Base-by-base conservation (phyloP, 176 grass and related monocot species). In the Cocos nucifera region DNA sequence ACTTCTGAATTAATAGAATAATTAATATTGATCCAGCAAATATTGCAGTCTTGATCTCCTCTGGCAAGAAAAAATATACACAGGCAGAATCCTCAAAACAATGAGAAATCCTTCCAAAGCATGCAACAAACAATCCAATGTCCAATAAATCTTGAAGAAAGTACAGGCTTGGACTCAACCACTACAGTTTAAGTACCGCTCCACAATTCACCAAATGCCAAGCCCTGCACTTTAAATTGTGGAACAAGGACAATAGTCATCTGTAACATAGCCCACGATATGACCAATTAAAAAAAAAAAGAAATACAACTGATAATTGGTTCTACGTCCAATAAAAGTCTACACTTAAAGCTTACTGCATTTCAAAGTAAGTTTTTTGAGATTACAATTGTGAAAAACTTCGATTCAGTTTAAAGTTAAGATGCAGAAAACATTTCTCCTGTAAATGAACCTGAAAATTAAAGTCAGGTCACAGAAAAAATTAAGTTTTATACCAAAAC, bases 171-270 rank as follows among this genome's bases (percentile, higher is more conserved):
- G 58, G 58, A 19, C n/a, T 61, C 28, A 7, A 61, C 17, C 58
- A 61, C 58, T 61, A 61, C 8, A 61, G 26, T 61, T 29, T 19
- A n/a, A 61, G 27, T 18, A 61, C 19, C 35, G 58, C 58, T 20
- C 58, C 58, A 61, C 58, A 61, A 61, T 61, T 61, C 58, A 61
- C 58, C 26, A 61, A 61, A 23, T 32, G 27, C 58, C 30, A 61
- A 61, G 27, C 24, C 58, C 58, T 61, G 58, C 58, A 61, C 27
- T 61, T 23, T 61, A 61, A 61, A 61, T 61, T 39, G 27, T 61
- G 58, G 58, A 61, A 61, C 27, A 61, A 61, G 27, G 58, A 29
- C 27, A 35, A 61, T 61, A 23, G 16, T 61, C 27, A 61, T 32
- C 25, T 61, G 20, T 29, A 19, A 2, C 0, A 59, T 29, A 7